Evolutionary conservation across 1,139 yeast species (phyloP), one percentile per base, ranked within the genome.

Genomic region (Blastobotrys aristatus): DNA sequence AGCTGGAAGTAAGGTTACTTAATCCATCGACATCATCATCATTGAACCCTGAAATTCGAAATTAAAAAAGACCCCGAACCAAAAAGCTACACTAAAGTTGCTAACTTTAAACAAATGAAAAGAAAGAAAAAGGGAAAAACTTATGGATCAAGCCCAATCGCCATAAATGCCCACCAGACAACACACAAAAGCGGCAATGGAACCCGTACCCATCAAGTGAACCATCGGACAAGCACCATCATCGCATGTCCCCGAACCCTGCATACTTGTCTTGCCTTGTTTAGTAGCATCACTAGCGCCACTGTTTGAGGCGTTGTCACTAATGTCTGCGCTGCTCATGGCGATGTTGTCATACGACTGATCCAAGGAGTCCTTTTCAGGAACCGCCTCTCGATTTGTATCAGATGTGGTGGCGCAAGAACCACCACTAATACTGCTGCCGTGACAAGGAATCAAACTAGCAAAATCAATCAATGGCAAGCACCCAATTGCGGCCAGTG

Each of bases 121-220:
- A n/a, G n/a, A n/a, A n/a, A n/a, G n/a, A n/a, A n/a, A n/a, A n/a
- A n/a, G n/a, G n/a, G n/a, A n/a, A n/a, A n/a, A n/a, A n/a, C n/a
- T n/a, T n/a, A n/a, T n/a, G n/a, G n/a, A n/a, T 34, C 24, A 34
- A 4, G 35, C 20, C 46, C 46, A 43, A 20, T 43, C 65, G 13
- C 65, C 65, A 42, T 59, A 60, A 47, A 61, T 59, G n/a, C 65
- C 65, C 24, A 61, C 55, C 10, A 63, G 56, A 26, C 57, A 51
- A 27, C 58, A 50, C 37, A 60, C 46, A 41, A 61, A 61, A 11
- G 60, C 63, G 20, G 56, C 24, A n/a, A 50, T 42, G 30, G 57
- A 37, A 2, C 38, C 38, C 29, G 18, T 18, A 18, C 40, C 14
- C 31, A 26, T 17, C n/a, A 44, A 10, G 14, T 34, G 21, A 8